These are phyloP conservation scores for Fusarium duplospermum DNA, from an alignment of 2,329 filamentous ascomycete genomes.

Conservation along the genomic window DNA sequence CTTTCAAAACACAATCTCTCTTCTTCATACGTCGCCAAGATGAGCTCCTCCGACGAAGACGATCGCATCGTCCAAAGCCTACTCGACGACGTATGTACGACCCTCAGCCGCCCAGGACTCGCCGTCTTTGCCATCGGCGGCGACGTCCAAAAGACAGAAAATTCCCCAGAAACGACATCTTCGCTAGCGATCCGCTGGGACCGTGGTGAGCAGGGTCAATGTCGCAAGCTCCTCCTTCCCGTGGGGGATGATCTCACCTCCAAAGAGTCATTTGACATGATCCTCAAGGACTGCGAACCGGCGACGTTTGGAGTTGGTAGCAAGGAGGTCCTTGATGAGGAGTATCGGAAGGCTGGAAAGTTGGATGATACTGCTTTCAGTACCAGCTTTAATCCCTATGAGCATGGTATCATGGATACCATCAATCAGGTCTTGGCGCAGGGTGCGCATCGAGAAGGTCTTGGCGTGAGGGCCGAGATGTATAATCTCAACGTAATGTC, in stretches of 20 bases:
- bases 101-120: background rate
- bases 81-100: background rate
- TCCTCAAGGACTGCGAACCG: background rate
- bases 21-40: background rate
- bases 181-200: background rate
- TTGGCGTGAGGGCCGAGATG: constrained; percentile 32
- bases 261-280: background rate
- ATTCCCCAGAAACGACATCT: background rate
- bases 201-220: background rate
- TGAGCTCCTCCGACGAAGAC: accelerated
- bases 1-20: background rate
- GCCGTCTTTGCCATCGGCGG: constrained; percentile 25
- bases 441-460: constrained; percentile 9
- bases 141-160: background rate
- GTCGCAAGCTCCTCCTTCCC: background rate
- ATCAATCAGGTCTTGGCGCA: constrained; percentile 22
- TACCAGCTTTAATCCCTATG: background rate
- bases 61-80: background rate
- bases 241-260: background rate
- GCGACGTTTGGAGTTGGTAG: background rate
- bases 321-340: background rate
- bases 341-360: background rate
- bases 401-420: background rate
- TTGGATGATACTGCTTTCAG: background rate
- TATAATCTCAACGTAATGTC: background rate